A percentile compares a stretch with the other conserved stretches of the same genome.
These are phyloP conservation scores for Trametes hirsuta DNA, from an alignment of 1,284 basidiomycete genomes.

Conservation along the genomic window DNA sequence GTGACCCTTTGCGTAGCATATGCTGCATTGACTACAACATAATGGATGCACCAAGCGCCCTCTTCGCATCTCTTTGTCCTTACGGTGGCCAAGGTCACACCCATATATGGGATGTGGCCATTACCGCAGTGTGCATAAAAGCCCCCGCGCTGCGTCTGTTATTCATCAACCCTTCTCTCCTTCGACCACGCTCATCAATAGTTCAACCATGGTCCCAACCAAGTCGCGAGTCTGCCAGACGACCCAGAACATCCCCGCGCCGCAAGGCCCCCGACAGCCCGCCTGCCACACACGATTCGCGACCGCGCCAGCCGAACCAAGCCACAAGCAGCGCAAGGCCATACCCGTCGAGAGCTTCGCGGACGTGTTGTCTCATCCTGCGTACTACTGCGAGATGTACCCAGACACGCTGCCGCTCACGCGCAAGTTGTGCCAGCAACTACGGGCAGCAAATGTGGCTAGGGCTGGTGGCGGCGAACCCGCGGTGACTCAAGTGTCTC, in stretches of 20 bases:
- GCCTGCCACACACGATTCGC: not conserved
- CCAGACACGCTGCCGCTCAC: constrained; percentile 5
- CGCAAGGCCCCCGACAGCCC: not conserved
- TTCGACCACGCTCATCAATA: not conserved
- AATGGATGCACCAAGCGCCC: too few relatives aligned
- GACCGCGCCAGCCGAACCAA: not conserved
- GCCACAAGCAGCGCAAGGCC: not conserved
- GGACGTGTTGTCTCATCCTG: constrained; percentile 1
- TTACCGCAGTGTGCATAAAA: too few relatives aligned
- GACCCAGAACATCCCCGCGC: not conserved
- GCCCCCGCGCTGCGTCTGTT: not conserved
- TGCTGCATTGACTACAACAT: too few relatives aligned
- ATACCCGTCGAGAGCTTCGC: not conserved
- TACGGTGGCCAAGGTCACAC: too few relatives aligned
- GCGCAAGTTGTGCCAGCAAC: not conserved
- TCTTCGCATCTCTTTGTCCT: too few relatives aligned
- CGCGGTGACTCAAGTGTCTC: not conserved
- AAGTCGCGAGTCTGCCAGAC: not conserved
- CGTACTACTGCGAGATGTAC: not conserved
- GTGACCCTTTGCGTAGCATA: too few relatives aligned
- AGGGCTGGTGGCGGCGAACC: not conserved
- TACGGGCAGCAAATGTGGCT: not conserved
- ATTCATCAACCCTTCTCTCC: not conserved
- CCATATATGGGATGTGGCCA: too few relatives aligned
- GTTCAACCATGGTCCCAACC: not conserved